phyloP scores from a whole-genome alignment of 176 grass and related monocot genomes.

The Paspalum notatum region DNA sequence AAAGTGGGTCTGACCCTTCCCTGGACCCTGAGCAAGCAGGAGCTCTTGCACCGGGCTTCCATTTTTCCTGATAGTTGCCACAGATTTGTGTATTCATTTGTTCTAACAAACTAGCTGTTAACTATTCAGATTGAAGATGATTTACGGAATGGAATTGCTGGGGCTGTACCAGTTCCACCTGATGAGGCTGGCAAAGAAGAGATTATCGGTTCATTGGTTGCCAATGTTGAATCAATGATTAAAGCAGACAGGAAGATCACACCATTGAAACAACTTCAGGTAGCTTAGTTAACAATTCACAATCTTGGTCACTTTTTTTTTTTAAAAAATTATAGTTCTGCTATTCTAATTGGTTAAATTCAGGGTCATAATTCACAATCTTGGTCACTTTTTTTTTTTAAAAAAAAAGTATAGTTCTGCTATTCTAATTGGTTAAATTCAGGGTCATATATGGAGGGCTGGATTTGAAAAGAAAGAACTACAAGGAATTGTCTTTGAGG shows the following conservation, averaged over 20 bases:
- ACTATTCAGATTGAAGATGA: conserved; percentile 83
- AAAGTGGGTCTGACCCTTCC: too few relatives aligned
- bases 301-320: conserved; percentile 9
- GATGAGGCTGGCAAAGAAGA: conserved; percentile 68
- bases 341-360: conserved; percentile 31
- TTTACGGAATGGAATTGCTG: conserved; percentile 59
- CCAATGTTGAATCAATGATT: conserved; percentile 96
- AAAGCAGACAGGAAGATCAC: conserved; percentile 94
- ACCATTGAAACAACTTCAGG: conserved; percentile 97
- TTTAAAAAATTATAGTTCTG: conserved; percentile 17
- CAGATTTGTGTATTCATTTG: neutral
- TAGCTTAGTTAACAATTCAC: conserved; percentile 43
- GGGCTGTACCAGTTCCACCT: conserved; percentile 69
- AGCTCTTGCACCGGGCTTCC: too few relatives aligned
- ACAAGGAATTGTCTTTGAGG: conserved; percentile 89
- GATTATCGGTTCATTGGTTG: conserved; percentile 70
- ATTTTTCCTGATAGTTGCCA: too few relatives aligned
- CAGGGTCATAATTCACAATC: neutral
- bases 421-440: conserved; percentile 44
- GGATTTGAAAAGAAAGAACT: conserved; percentile 86
- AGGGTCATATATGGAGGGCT: conserved; percentile 99
- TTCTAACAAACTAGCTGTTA: conserved; percentile 32
- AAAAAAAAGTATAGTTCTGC: neutral
- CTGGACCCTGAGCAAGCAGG: too few relatives aligned
- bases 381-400: neutral